Evolutionary conservation across 495 filamentous ascomycete genomes (phyloP).

Genomic region (Ascodesmis nigricans): DNA sequence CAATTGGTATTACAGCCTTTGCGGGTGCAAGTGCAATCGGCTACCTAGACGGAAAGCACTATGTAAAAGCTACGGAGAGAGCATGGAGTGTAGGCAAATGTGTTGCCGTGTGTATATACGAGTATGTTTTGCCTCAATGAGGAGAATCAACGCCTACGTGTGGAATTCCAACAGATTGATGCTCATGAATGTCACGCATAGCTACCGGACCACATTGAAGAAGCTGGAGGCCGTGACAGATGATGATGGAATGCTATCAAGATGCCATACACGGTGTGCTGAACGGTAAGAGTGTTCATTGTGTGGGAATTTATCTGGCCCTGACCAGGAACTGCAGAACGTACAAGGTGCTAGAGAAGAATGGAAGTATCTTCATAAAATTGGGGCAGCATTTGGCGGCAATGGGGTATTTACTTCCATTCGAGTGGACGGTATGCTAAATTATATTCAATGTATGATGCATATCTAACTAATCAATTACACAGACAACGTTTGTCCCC

Average conservation of each 20-base stretch:
- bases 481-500: constrained; percentile 66
- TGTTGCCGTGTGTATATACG: constrained; percentile 65
- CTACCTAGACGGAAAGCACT: constrained; percentile 37
- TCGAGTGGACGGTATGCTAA: constrained; percentile 55
- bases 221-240: constrained; percentile 33
- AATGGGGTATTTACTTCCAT: constrained; percentile 85
- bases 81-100: constrained; percentile 58
- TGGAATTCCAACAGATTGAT: not conserved
- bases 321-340: constrained; percentile 31
- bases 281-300: too few species aligned
- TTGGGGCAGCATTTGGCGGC: constrained; percentile 83
- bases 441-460: not conserved
- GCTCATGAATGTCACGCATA: constrained; percentile 22
- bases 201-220: constrained; percentile 64
- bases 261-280: constrained; percentile 85
- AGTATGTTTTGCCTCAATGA: constrained; percentile 37
- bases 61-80: constrained; percentile 49
- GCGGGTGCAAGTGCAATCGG: constrained; percentile 29
- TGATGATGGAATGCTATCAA: constrained; percentile 44
- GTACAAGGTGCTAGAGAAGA: constrained; percentile 67
- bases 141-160: not conserved
- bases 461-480: constrained; percentile 1
- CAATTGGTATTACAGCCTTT: constrained; percentile 38
- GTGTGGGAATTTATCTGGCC: too few species aligned
- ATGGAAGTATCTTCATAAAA: constrained; percentile 96